Conservation (phyloP, 1,139 yeast genomes). For the Yamadazyma oceani region DNA sequence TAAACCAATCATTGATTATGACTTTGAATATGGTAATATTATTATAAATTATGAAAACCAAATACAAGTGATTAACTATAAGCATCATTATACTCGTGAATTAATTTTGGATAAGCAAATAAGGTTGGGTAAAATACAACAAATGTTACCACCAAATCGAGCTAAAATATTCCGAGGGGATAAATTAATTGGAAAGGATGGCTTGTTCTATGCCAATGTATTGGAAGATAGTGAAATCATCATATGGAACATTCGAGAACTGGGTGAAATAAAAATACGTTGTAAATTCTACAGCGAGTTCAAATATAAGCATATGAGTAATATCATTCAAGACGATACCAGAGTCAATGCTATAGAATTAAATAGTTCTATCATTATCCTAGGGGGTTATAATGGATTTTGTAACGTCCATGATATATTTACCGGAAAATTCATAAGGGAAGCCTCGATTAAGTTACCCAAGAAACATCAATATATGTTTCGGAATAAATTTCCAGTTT, state of each 20-base stretch:
- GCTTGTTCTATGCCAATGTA: constrained; percentile 36
- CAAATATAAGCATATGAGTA: constrained; percentile 17
- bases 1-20: constrained; percentile 38
- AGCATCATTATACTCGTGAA: constrained; percentile 7
- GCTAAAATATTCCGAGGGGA: constrained; percentile 5
- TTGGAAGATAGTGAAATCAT: constrained; percentile 36
- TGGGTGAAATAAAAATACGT: constrained; percentile 6
- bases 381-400: constrained; percentile 66
- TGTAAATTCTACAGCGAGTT: constrained; percentile 15
- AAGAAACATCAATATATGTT: constrained; percentile 31
- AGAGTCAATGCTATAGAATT: constrained; percentile 32
- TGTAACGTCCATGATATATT: constrained; percentile 62
- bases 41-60: constrained; percentile 26
- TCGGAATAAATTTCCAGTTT: constrained; percentile 38
- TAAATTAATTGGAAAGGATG: constrained; percentile 36
- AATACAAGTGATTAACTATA: constrained; percentile 30
- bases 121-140: constrained; percentile 20
- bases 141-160: constrained; percentile 15
- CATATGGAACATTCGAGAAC: constrained; percentile 43
- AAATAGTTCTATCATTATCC: constrained; percentile 48
- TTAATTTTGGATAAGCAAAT: constrained; percentile 18
- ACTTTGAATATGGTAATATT: constrained; percentile 51
- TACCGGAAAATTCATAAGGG: constrained; percentile 56
- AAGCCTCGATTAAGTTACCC: constrained; percentile 48
- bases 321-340: constrained; percentile 16